Evolutionary conservation across 306 rosid species (phyloP).

Genomic region (Purshia tridentata): DNA sequence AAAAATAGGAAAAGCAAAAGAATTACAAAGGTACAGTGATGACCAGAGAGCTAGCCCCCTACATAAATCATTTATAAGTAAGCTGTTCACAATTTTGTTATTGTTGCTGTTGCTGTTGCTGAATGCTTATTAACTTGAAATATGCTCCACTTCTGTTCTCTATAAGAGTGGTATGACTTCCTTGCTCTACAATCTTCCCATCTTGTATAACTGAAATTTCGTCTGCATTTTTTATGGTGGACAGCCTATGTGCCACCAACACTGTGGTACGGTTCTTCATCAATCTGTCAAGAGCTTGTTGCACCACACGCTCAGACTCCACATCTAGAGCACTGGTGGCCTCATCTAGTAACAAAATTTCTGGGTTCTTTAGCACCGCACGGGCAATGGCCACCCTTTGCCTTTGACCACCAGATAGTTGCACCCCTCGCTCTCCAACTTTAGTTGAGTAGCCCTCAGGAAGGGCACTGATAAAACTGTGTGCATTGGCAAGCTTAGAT

Average conservation of each 20-base stretch:
- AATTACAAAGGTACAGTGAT: slow-evolving; percentile 17
- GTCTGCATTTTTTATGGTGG: slow-evolving; percentile 86
- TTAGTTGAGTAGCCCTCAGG: slow-evolving; percentile 96
- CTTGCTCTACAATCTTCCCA: slow-evolving; percentile 93
- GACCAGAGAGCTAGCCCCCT: not conserved
- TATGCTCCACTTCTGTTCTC: slow-evolving; percentile 80
- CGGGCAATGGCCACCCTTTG: slow-evolving; percentile 94
- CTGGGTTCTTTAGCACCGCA: slow-evolving; percentile 82
- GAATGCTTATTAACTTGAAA: slow-evolving; percentile 81
- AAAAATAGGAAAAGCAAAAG: not conserved
- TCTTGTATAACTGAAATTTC: slow-evolving; percentile 85
- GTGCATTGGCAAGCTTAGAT: slow-evolving; percentile 89
- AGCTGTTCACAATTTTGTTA: slow-evolving; percentile 25
- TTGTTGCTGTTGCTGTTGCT: slow-evolving; percentile 57
- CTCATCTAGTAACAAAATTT: slow-evolving; percentile 76
- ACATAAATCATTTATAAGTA: slow-evolving; percentile 18
- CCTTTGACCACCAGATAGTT: slow-evolving; percentile 87
- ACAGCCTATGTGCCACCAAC: slow-evolving; percentile 89
- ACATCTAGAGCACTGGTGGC: slow-evolving; percentile 93
- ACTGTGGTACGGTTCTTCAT: slow-evolving; percentile 84
- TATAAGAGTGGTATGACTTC: slow-evolving; percentile 66
- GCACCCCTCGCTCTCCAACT: slow-evolving; percentile 93
- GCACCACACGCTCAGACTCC: slow-evolving; percentile 82
- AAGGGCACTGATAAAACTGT: slow-evolving; percentile 71
- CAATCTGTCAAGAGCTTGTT: slow-evolving; percentile 79